phyloP scores from a whole-genome alignment of 805 yeast genomes.

The Starmerella floricola region DNA sequence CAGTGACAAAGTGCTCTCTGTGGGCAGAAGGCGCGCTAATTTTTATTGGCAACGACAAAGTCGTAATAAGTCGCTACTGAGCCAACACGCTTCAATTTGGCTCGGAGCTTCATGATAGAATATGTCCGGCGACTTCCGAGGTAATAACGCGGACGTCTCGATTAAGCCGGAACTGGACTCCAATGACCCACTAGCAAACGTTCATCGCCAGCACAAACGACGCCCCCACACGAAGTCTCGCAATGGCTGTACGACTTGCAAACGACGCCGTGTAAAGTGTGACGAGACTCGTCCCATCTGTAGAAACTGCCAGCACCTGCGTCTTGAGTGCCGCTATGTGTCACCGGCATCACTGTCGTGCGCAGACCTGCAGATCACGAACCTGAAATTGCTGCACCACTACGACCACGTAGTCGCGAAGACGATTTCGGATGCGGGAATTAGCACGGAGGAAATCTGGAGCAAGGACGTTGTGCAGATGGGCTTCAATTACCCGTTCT shows the following conservation, averaged over 20 bases:
- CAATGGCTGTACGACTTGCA: conserved; percentile 82
- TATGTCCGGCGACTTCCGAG: conserved; percentile 6
- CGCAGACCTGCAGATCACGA: conserved; percentile 49
- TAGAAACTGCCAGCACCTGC: conserved; percentile 65
- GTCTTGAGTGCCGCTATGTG: conserved; percentile 59
- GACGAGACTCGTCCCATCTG: conserved; percentile 78
- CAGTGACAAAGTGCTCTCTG: too few relatives aligned
- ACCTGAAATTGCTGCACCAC: conserved; percentile 73
- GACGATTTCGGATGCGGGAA: conserved; percentile 83
- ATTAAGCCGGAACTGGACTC: conserved; percentile 6
- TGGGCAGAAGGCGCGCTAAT: too few relatives aligned
- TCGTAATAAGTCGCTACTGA: too few relatives aligned
- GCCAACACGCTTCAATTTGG: background rate
- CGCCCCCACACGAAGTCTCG: conserved; percentile 83
- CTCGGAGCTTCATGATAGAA: background rate
- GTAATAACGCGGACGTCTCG: background rate
- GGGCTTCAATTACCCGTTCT: conserved; percentile 76
- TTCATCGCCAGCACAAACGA: conserved; percentile 38
- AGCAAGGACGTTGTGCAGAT: conserved; percentile 73
- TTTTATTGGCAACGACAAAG: too few relatives aligned
- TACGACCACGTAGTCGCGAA: conserved; percentile 74
- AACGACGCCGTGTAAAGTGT: conserved; percentile 81
- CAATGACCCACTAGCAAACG: background rate
- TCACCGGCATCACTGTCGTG: conserved; percentile 26
- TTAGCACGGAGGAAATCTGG: conserved; percentile 79